Conservation (phyloP, 257 asterid genomes). For the Solanum paucissectum region DNA sequence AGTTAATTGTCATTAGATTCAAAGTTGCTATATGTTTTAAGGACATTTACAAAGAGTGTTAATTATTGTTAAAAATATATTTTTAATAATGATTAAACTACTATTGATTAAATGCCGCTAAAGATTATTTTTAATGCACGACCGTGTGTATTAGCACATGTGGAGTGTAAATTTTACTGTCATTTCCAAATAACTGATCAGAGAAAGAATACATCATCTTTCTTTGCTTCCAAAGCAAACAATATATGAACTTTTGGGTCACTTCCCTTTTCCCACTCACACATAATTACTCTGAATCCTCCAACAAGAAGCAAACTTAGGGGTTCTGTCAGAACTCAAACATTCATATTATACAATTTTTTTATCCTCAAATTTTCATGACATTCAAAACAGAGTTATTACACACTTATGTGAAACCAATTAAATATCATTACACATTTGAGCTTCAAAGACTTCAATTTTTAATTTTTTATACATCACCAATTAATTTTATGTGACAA, state of each 20-base stretch:
- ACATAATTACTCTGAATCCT: neutral
- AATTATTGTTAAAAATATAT: too few species aligned
- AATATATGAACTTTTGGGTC: neutral
- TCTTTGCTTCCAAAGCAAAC: constrained; percentile 1
- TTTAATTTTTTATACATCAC: neutral
- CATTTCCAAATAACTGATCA: neutral
- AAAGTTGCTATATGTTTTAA: too few species aligned
- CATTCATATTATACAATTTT: neutral
- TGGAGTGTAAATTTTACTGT: neutral
- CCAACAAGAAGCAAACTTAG: neutral
- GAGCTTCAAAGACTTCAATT: neutral
- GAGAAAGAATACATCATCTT: neutral
- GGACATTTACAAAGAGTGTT: too few species aligned
- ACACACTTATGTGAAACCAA: neutral
- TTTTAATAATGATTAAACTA: too few species aligned
- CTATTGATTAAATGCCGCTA: too few species aligned
- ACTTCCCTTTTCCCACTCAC: neutral
- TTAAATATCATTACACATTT: neutral
- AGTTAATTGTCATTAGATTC: too few species aligned
- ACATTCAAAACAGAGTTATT: neutral
- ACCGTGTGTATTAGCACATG: neutral
- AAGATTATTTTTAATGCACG: too few species aligned
- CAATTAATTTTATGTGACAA: neutral
- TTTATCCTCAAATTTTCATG: neutral
- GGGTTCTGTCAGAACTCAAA: neutral